phyloP scores from a whole-genome alignment of 805 yeast genomes.

The Suhomyces kilbournensis region DNA sequence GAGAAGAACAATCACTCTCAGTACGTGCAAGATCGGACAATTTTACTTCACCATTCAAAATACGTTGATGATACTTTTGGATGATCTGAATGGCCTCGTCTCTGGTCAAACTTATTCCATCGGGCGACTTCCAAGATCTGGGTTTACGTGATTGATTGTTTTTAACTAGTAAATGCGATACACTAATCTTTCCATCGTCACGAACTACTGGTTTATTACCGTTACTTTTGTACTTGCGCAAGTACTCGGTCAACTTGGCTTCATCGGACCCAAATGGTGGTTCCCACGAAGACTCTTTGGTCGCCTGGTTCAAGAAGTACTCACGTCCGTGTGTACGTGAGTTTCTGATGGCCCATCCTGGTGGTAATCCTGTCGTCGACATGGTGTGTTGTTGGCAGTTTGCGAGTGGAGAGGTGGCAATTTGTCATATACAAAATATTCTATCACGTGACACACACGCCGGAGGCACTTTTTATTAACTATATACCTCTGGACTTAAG shows the following conservation, averaged over 20 bases:
- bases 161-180: slow-evolving; percentile 78
- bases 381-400: neutral
- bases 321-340: slow-evolving; percentile 82
- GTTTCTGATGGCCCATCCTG: slow-evolving; percentile 75
- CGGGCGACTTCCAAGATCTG: slow-evolving; percentile 79
- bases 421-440: neutral
- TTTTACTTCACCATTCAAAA: slow-evolving; percentile 60
- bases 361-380: slow-evolving; percentile 71
- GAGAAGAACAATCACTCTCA: slow-evolving; percentile 88
- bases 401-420: neutral
- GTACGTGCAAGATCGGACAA: slow-evolving; percentile 73
- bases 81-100: slow-evolving; percentile 77
- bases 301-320: slow-evolving; percentile 69
- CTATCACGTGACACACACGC: neutral
- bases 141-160: slow-evolving; percentile 86
- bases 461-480: neutral
- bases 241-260: slow-evolving; percentile 53
- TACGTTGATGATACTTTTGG: slow-evolving; percentile 53
- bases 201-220: slow-evolving; percentile 46
- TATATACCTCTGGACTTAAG: slow-evolving; percentile 43
- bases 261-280: slow-evolving; percentile 83
- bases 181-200: slow-evolving; percentile 61
- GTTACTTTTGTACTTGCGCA: slow-evolving; percentile 36
- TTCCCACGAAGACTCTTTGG: slow-evolving; percentile 82
- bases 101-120: slow-evolving; percentile 69